phyloP scores from a whole-genome alignment of 768 basidiomycete genomes.

The Amanita pseudoporphyria region DNA sequence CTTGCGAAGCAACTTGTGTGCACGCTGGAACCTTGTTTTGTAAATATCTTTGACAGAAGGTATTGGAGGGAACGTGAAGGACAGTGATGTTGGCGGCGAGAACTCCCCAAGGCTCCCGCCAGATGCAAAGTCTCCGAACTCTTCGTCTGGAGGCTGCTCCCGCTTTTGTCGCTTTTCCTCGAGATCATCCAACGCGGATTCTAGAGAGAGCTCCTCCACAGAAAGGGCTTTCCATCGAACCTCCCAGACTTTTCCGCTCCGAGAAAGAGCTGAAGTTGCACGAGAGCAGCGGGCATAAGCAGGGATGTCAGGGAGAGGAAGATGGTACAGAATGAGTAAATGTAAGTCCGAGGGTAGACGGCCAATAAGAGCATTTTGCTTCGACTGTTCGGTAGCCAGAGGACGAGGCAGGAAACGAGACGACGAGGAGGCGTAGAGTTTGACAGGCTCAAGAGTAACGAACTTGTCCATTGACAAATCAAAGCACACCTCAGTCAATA shows the following conservation, averaged over 20 bases:
- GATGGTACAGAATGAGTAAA: constrained; percentile 56
- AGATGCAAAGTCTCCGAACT: constrained; percentile 81
- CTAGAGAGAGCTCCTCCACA: constrained; percentile 27
- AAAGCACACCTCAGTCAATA: background rate
- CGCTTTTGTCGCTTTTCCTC: constrained; percentile 31
- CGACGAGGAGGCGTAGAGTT: constrained; percentile 29
- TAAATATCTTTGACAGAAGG: constrained; percentile 26
- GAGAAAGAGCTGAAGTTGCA: constrained; percentile 49
- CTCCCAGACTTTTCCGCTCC: constrained; percentile 78
- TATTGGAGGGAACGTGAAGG: constrained; percentile 2
- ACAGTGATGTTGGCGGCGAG: constrained; percentile 9
- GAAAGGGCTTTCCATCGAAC: constrained; percentile 52
- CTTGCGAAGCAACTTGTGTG: constrained; percentile 53
- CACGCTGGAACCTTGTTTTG: constrained; percentile 55
- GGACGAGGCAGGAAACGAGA: background rate
- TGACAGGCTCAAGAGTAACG: constrained; percentile 71
- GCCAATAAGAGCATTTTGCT: constrained; percentile 45
- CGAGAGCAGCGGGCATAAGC: constrained; percentile 61
- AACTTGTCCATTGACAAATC: constrained; percentile 69
- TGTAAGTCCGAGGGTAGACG: constrained; percentile 74
- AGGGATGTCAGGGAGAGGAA: constrained; percentile 76
- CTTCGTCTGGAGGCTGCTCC: constrained; percentile 57
- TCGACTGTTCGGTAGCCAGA: constrained; percentile 4
- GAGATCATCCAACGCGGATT: constrained; percentile 46
- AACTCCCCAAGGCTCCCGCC: constrained; percentile 33